Percentiles rank a stretch among this genome's conserved stretches.
These are phyloP conservation scores for Penicillium sp. DNA, from an alignment of 2,329 filamentous ascomycete species.

Conservation along the genomic window DNA sequence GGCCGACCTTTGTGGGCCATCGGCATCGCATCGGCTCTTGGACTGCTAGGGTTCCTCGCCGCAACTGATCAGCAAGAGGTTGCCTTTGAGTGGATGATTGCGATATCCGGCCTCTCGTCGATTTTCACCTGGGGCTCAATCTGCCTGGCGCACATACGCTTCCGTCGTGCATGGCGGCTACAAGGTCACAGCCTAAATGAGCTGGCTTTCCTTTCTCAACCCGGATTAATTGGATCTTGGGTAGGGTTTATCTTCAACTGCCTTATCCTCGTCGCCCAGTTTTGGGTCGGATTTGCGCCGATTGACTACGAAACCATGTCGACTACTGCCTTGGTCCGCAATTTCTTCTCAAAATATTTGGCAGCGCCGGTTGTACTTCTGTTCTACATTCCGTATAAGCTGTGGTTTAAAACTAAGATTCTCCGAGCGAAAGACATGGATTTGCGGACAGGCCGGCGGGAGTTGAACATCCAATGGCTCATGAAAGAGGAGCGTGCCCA, in stretches of 20 bases:
- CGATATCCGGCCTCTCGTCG: constrained; percentile 72
- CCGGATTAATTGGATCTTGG: constrained; percentile 80
- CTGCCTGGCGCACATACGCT: constrained; percentile 89
- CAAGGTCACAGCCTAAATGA: constrained; percentile 74
- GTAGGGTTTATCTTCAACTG: constrained; percentile 76
- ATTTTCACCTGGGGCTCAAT: constrained; percentile 84
- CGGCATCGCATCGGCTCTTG: constrained; percentile 66
- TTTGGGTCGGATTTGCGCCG: constrained; percentile 85
- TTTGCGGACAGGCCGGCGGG: constrained; percentile 79
- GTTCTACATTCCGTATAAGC: constrained; percentile 75
- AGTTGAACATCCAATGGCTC: constrained; percentile 79
- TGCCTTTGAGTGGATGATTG: constrained; percentile 80
- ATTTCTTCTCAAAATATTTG: constrained; percentile 71
- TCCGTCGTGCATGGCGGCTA: constrained; percentile 76
- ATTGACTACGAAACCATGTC: constrained; percentile 60
- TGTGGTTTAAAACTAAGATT: constrained; percentile 71
- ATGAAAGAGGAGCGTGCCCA: constrained; percentile 82
- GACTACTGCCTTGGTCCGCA: constrained; percentile 56
- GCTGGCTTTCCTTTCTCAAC: constrained; percentile 79
- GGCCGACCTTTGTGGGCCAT: constrained; percentile 82
- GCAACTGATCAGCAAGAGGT: constrained; percentile 63
- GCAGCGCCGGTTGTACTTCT: constrained; percentile 61
- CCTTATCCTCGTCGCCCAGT: constrained; percentile 79
- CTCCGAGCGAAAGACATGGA: constrained; percentile 79
- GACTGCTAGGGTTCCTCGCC: constrained; percentile 78